Conservation (phyloP, 176 grass and related monocot species). For the Triticum timopheevii region DNA sequence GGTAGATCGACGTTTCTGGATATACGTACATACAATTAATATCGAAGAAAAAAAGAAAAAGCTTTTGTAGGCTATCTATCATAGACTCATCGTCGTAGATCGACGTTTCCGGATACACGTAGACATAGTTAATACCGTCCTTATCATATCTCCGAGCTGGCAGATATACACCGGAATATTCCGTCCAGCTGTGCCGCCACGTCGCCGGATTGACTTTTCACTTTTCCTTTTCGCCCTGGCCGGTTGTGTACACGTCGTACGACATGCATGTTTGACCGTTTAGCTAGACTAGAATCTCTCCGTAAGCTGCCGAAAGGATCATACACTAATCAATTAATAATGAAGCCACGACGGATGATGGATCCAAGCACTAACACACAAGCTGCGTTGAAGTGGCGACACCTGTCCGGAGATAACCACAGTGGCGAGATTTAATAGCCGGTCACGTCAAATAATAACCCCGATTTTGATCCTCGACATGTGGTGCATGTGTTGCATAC, state of each 20-base stretch:
- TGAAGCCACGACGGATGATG: background rate
- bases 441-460: background rate
- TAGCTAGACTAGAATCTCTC: background rate
- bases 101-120: conserved; percentile 7
- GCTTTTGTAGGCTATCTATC: background rate
- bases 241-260: background rate
- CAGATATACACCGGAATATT: background rate
- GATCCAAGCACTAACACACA: background rate
- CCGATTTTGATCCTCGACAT: background rate
- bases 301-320: background rate
- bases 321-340: background rate
- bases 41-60: background rate
- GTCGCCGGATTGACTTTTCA: background rate
- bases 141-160: conserved; percentile 25
- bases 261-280: background rate
- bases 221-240: background rate
- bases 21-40: background rate
- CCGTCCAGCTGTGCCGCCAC: conserved; percentile 25
- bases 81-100: background rate
- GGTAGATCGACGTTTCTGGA: background rate
- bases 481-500: background rate
- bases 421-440: background rate
- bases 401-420: background rate
- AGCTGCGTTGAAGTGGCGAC: background rate
- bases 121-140: background rate